Evolutionary conservation across 2,329 filamentous ascomycete genomes (phyloP).

Genomic region (Microcyclospora pomicola): DNA sequence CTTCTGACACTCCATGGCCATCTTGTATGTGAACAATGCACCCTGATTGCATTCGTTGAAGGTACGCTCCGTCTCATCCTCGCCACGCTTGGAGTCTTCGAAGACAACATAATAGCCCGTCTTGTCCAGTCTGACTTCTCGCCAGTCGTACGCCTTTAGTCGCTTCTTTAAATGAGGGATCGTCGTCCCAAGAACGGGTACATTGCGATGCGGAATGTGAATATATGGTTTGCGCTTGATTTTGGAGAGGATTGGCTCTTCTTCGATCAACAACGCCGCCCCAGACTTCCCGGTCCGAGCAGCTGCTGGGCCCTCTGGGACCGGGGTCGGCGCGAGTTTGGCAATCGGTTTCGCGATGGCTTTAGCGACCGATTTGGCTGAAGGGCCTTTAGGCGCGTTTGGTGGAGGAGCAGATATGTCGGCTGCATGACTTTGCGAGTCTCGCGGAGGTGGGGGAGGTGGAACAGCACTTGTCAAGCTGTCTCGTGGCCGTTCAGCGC

Average conservation of each 20-base stretch:
- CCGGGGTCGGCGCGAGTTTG: too few species aligned
- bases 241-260: slow-evolving; percentile 50
- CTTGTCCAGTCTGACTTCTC: slow-evolving; percentile 69
- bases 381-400: slow-evolving; percentile 76
- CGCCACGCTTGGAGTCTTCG: slow-evolving; percentile 59
- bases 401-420: slow-evolving; percentile 49
- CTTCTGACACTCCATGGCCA: slow-evolving; percentile 76
- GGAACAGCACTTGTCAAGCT: slow-evolving; percentile 22
- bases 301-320: slow-evolving; percentile 19
- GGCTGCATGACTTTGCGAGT: slow-evolving; percentile 8
- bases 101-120: slow-evolving; percentile 91
- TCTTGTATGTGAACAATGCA: slow-evolving; percentile 79
- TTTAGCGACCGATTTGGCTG: slow-evolving; percentile 35
- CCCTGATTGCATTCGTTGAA: slow-evolving; percentile 65
- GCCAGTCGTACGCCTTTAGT: slow-evolving; percentile 67
- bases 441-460: slow-evolving; percentile 14
- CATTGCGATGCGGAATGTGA: slow-evolving; percentile 73
- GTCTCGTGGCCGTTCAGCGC: slow-evolving; percentile 41
- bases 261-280: slow-evolving; percentile 46
- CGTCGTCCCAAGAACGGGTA: slow-evolving; percentile 75
- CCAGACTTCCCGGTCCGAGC: slow-evolving; percentile 13
- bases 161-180: slow-evolving; percentile 83
- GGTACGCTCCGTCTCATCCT: slow-evolving; percentile 69
- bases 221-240: slow-evolving; percentile 76
- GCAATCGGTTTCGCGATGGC: slow-evolving; percentile 8